A percentile compares a stretch with the other conserved stretches of the same genome.
Conservation (phyloP, 2,329 filamentous ascomycete species). For the Diplocarpon rosae region DNA sequence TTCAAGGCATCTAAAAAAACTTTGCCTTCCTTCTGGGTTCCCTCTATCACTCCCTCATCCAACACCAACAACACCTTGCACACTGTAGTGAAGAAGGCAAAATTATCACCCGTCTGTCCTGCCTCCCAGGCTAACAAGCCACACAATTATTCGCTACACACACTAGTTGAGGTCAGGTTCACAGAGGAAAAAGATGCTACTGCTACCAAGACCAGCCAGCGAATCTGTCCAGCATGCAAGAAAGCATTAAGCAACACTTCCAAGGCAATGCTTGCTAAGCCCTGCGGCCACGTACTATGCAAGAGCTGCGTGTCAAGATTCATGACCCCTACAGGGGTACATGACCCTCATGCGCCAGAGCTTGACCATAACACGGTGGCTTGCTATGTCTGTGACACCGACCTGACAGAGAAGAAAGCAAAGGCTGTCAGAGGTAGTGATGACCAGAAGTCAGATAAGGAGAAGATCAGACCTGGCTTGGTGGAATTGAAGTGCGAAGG, state of each 20-base stretch:
- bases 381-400: constrained; percentile 82
- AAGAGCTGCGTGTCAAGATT: constrained; percentile 77
- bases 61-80: constrained; percentile 47
- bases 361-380: constrained; percentile 40
- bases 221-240: constrained; percentile 74
- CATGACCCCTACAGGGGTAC: constrained; percentile 47
- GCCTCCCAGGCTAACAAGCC: constrained; percentile 54
- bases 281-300: constrained; percentile 87
- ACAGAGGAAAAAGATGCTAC: constrained; percentile 52
- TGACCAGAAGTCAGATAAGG: constrained; percentile 39
- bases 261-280: constrained; percentile 71
- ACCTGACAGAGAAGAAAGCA: constrained; percentile 44
- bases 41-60: constrained; percentile 63
- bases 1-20: constrained; percentile 45
- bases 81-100: constrained; percentile 47
- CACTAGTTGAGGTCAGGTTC: constrained; percentile 66
- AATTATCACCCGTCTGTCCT: constrained; percentile 65
- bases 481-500: constrained; percentile 77
- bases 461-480: constrained; percentile 56
- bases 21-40: constrained; percentile 87
- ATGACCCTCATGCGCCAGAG: constrained; percentile 48
- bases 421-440: constrained; percentile 35
- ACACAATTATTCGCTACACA: constrained; percentile 69
- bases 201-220: constrained; percentile 34
- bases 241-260: constrained; percentile 74